A percentile compares a stretch with the other conserved stretches of the same genome.
phyloP scores from a whole-genome alignment of 768 basidiomycete species.

The Hygrocybe coccinea region DNA sequence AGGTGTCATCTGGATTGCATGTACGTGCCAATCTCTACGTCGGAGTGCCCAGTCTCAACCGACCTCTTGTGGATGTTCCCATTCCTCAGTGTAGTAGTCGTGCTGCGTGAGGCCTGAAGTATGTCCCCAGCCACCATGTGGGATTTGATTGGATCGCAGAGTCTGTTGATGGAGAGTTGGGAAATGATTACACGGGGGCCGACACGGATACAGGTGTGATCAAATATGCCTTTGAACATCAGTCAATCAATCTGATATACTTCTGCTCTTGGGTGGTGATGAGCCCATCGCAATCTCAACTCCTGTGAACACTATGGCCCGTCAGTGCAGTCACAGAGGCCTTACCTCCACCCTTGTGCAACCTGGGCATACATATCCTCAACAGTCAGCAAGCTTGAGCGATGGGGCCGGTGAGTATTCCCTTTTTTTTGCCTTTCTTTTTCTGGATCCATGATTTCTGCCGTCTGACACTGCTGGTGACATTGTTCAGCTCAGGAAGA shows the following conservation, averaged over 20 bases:
- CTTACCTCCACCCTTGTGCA: slow-evolving; percentile 30
- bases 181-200: slow-evolving; percentile 37
- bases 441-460: slow-evolving; percentile 3
- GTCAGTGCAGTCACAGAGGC: slow-evolving; percentile 27
- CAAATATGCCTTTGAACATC: background rate
- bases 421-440: slow-evolving; percentile 9
- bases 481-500: too few species aligned
- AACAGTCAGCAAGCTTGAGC: slow-evolving; percentile 72
- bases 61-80: too few species aligned
- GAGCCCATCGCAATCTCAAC: slow-evolving; percentile 1
- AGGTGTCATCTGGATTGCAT: slow-evolving; percentile 14
- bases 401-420: slow-evolving; percentile 47
- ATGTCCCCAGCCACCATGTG: too few species aligned
- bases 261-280: slow-evolving; percentile 16
- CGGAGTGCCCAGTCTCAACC: too few species aligned
- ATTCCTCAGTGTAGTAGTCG: too few species aligned
- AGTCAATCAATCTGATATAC: too few species aligned
- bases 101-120: too few species aligned
- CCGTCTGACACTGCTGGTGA: too few species aligned
- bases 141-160: slow-evolving; percentile 1
- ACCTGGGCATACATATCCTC: slow-evolving; percentile 48
- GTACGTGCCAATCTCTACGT: slow-evolving; percentile 24
- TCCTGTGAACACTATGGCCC: slow-evolving; percentile 15
- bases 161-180: background rate
- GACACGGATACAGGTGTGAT: slow-evolving; percentile 40